These are phyloP conservation scores for Zygosaccharomyces pseudobailii DNA, from an alignment of 1,139 yeast species.

Conservation along the genomic window DNA sequence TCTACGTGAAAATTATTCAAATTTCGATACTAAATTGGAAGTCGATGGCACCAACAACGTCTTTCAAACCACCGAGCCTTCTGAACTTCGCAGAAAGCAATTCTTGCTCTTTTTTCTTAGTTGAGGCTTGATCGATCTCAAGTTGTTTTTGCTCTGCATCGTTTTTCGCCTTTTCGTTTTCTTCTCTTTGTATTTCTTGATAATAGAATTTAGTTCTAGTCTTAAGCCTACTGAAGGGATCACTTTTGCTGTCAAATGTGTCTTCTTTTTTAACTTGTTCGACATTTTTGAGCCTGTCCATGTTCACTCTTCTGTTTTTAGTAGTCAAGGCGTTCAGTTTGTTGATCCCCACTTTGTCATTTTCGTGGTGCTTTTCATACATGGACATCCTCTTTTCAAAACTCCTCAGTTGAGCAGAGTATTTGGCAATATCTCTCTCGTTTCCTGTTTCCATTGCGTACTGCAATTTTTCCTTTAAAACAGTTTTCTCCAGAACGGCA, in stretches of 20 bases:
- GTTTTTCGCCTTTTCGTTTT: conserved; percentile 42
- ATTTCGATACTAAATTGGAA: conserved; percentile 42
- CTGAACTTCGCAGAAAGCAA: conserved; percentile 36
- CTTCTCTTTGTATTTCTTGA: conserved; percentile 43
- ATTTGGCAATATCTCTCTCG: conserved; percentile 44
- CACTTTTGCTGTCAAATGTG: conserved; percentile 50
- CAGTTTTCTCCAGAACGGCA: conserved; percentile 72
- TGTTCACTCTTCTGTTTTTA: conserved; percentile 78
- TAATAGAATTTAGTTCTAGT: conserved; percentile 84
- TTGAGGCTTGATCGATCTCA: conserved; percentile 35
- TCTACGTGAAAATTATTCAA: conserved; percentile 12
- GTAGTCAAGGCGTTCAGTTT: conserved; percentile 37
- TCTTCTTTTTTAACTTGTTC: conserved; percentile 58
- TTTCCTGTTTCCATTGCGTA: conserved; percentile 71
- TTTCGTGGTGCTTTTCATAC: conserved; percentile 36
- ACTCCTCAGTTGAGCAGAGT: conserved; percentile 32
- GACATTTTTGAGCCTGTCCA: conserved; percentile 71
- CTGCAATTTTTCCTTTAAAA: conserved; percentile 66
- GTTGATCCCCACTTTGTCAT: conserved; percentile 34
- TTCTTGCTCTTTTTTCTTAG: conserved; percentile 35
- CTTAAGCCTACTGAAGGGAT: conserved; percentile 87
- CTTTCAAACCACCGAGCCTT: conserved; percentile 44
- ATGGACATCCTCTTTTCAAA: conserved; percentile 51
- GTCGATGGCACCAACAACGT: conserved; percentile 42
- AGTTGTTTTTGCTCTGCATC: conserved; percentile 38